Conservation (phyloP, 495 filamentous ascomycete genomes). For the Parathielavia appendiculata region DNA sequence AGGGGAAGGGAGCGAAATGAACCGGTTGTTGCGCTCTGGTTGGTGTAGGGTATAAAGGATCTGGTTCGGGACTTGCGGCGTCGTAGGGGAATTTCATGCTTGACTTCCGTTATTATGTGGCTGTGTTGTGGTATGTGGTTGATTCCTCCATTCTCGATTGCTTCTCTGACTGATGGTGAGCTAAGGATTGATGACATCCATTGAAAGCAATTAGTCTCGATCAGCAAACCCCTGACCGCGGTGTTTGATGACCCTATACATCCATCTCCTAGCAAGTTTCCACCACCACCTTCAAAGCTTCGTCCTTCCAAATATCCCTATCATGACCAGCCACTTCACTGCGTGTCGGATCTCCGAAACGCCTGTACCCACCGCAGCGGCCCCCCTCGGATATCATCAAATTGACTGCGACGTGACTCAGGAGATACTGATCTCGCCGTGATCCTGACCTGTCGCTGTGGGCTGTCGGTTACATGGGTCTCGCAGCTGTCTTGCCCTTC, state of each 20-base stretch:
- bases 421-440: not conserved
- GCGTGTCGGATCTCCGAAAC: conserved; percentile 9
- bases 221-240: not conserved
- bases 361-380: not conserved
- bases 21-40: too few relatives aligned
- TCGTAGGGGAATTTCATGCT: conserved; percentile 1
- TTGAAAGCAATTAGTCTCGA: not conserved
- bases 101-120: not conserved
- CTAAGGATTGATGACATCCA: not conserved
- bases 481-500: not conserved
- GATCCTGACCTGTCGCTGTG: not conserved
- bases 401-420: not conserved
- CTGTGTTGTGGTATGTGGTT: not conserved
- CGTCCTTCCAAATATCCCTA: too few relatives aligned
- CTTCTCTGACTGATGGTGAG: not conserved
- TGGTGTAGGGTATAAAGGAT: not conserved
- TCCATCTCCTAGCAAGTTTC: not conserved
- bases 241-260: not conserved
- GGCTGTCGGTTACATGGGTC: not conserved
- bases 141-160: not conserved
- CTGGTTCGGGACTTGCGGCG: conserved; percentile 5
- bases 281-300: too few relatives aligned
- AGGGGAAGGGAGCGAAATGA: conserved; percentile 69
- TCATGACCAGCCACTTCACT: not conserved
- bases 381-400: too few relatives aligned